These are phyloP conservation scores for Aspergillus melleus DNA, from an alignment of 2,329 filamentous ascomycete genomes.

Conservation along the genomic window DNA sequence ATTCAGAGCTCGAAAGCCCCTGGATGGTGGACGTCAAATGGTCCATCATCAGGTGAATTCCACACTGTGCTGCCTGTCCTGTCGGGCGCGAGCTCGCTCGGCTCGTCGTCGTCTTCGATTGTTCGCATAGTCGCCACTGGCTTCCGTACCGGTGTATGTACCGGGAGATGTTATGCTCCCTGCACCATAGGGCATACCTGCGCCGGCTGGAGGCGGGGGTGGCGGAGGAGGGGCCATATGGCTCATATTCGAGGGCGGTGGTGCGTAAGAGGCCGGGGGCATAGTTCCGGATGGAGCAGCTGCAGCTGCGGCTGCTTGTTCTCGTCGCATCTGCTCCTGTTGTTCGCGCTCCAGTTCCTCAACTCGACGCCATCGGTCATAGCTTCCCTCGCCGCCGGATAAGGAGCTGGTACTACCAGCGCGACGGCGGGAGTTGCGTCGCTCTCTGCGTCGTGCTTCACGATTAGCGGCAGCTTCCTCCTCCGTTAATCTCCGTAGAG, in stretches of 20 bases:
- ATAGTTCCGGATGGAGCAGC: conserved; percentile 26
- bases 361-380: conserved; percentile 50
- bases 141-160: conserved; percentile 50
- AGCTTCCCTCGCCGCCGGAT: conserved; percentile 40
- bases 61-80: conserved; percentile 49
- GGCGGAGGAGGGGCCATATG: conserved; percentile 30
- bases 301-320: conserved; percentile 35
- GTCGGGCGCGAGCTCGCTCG: conserved; percentile 49
- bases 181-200: conserved; percentile 41
- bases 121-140: conserved; percentile 53
- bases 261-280: conserved; percentile 23
- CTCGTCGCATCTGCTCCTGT: conserved; percentile 43
- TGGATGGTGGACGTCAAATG: neutral
- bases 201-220: conserved; percentile 26
- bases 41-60: conserved; percentile 46
- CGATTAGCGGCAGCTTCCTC: conserved; percentile 63
- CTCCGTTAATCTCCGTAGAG: conserved; percentile 60
- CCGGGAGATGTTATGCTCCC: conserved; percentile 44
- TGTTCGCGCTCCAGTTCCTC: conserved; percentile 51
- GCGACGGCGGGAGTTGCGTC: conserved; percentile 41
- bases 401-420: conserved; percentile 43
- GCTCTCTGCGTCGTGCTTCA: conserved; percentile 52
- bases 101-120: conserved; percentile 55
- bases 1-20: too few relatives aligned
- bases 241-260: conserved; percentile 26